Base-by-base conservation (phyloP, 2,329 filamentous ascomycete species). In the Cercospora nicotianae region DNA sequence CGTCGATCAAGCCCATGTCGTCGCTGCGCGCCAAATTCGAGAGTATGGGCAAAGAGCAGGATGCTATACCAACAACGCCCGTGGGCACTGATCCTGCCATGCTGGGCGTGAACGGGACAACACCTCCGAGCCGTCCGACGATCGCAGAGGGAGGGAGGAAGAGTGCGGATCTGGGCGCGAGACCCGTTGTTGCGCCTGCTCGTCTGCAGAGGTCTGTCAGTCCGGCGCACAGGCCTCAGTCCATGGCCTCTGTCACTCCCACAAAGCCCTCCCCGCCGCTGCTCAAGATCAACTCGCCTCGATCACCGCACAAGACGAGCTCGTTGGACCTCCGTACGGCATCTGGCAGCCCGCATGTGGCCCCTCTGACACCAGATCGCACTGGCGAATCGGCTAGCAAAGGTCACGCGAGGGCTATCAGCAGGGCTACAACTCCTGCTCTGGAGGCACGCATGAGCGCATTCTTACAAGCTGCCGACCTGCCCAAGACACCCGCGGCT, bases 11-110 rank as follows among this genome's bases (percentile, higher is more conserved):
- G 82, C 91, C 92, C 28, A 91, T 95, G 61, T 95, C 92, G 62
- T 94, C 91, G 62, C 83, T 95, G 69, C 87, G 90, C 69, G 92
- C 91, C 70, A 89, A 91, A 74, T 95, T 94, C 78, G 92, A 95
- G 83, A 92, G 90, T 77, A 88, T 94, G 82, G 72, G 74, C 23
- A 77, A 77, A 51, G 72, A 75, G 26, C 66, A 63, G 16, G 72
- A 73, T 53, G 60, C 60, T 13, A 62, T 66, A 9, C 72, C 69
- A 18, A 57, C 70, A 18, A 70, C 73, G 20, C 70, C 71, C 8
- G 66, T 65, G 31, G 66, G 48, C 12, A 48, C 28, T 5, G 62
- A 62, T 45, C 48, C 66, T 57, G 36, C 66, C 20, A 26, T 61
- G 39, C 63, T 70, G 36, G 62, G 58, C 31, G 55, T 33, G 20